phyloP scores from a whole-genome alignment of 805 yeast species.

The Saturnispora halmiae region DNA sequence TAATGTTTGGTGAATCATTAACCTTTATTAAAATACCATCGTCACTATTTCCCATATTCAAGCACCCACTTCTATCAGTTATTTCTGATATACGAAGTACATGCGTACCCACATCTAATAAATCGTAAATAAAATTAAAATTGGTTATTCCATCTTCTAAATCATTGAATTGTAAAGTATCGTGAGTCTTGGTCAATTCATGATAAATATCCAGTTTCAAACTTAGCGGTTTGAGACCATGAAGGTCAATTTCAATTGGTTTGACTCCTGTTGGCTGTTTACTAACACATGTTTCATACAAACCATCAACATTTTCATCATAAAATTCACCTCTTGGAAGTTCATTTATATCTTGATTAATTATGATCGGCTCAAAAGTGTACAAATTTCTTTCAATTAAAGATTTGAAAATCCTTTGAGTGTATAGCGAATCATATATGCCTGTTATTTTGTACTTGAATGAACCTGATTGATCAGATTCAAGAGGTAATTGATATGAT shows the following conservation, averaged over 20 bases:
- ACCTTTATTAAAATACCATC: constrained; percentile 41
- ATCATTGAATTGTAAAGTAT: constrained; percentile 36
- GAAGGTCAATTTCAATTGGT: constrained; percentile 46
- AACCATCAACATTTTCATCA: constrained; percentile 9
- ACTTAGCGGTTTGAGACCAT: constrained; percentile 64
- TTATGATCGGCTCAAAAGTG: constrained; percentile 26
- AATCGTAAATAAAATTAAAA: constrained; percentile 37
- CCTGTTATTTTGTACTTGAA: constrained; percentile 53
- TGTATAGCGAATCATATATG: constrained; percentile 58
- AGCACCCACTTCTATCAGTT: constrained; percentile 64
- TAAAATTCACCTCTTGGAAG: constrained; percentile 46
- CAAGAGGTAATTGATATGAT: constrained; percentile 30
- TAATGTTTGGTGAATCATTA: constrained; percentile 69
- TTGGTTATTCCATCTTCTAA: constrained; percentile 32
- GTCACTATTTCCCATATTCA: constrained; percentile 28
- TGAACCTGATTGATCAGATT: constrained; percentile 42
- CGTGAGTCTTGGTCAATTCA: constrained; percentile 48
- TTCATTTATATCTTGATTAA: constrained; percentile 46
- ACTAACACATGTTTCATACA: constrained; percentile 27
- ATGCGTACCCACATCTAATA: constrained; percentile 64
- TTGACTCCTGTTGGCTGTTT: constrained; percentile 27
- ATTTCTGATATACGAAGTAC: constrained; percentile 48
- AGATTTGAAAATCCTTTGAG: constrained; percentile 29
- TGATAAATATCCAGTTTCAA: constrained; percentile 51
- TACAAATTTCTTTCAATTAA: constrained; percentile 20